These are phyloP conservation scores for Warburgia ugandensis DNA, from an alignment of 164 flowering plant species.

Conservation along the genomic window DNA sequence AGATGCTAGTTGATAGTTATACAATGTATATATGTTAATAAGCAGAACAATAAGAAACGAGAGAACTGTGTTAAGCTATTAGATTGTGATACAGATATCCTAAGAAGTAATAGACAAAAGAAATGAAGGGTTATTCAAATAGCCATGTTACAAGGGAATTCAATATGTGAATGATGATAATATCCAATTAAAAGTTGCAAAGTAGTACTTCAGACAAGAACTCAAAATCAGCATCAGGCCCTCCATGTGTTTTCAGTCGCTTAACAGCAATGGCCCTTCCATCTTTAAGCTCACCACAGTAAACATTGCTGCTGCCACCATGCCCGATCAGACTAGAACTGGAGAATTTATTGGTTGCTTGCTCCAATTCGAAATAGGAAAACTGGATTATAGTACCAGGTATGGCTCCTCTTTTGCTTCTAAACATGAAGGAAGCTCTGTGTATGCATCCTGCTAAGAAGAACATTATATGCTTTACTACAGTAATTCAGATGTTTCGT, in stretches of 20 bases:
- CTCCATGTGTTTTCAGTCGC: constrained; percentile 53
- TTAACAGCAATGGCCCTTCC: constrained; percentile 78
- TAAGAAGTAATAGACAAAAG: too few species aligned
- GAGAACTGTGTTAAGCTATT: too few species aligned
- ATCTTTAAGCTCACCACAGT: constrained; percentile 69
- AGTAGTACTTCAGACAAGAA: constrained; percentile 66
- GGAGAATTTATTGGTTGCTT: constrained; percentile 74
- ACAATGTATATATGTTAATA: too few species aligned
- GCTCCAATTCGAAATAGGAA: constrained; percentile 66
- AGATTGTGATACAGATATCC: too few species aligned
- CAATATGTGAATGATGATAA: too few species aligned
- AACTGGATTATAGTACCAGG: constrained; percentile 56
- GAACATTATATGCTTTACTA: background rate
- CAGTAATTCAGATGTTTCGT: too few species aligned
- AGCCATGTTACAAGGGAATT: too few species aligned
- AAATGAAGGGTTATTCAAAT: too few species aligned
- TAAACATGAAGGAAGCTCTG: constrained; percentile 33
- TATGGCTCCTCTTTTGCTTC: constrained; percentile 33
- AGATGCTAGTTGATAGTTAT: too few species aligned
- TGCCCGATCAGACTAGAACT: constrained; percentile 59
- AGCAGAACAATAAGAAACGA: too few species aligned
- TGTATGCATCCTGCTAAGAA: constrained; percentile 59
- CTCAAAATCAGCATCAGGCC: constrained; percentile 53
- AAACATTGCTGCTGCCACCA: constrained; percentile 93
- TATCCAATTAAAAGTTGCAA: too few species aligned